Conservation (phyloP, 176 grass and related monocot species). For the Cocos nucifera region DNA sequence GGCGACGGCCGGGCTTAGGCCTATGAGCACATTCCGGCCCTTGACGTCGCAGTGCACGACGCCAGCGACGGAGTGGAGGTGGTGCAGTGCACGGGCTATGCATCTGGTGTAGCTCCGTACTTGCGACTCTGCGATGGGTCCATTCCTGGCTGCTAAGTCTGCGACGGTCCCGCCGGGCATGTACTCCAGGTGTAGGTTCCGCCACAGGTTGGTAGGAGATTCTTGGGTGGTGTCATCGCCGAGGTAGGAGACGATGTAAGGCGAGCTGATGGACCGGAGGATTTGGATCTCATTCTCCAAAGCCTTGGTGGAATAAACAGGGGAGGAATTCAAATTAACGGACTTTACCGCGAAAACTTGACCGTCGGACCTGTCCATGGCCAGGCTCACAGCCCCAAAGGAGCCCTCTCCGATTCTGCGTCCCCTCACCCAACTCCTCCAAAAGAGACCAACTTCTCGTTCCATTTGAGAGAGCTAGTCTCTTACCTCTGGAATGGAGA, state of each 20-base stretch:
- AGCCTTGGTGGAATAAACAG: conserved; percentile 28
- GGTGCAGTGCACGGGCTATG: conserved; percentile 46
- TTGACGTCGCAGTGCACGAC: conserved; percentile 90
- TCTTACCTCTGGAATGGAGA: neutral
- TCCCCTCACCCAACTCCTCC: conserved; percentile 49
- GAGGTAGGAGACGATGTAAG: conserved; percentile 65
- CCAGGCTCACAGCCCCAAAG: conserved; percentile 64
- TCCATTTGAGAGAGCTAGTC: too few species aligned
- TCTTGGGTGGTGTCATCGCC: conserved; percentile 36
- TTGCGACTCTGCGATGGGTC: conserved; percentile 32
- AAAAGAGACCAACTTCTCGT: too few species aligned
- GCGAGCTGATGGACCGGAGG: conserved; percentile 47
- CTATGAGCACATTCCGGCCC: conserved; percentile 63
- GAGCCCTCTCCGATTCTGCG: conserved; percentile 64
- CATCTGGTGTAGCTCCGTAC: conserved; percentile 31
- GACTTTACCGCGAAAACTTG: conserved; percentile 77
- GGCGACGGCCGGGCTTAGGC: conserved; percentile 2
- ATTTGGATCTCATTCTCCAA: conserved; percentile 82
- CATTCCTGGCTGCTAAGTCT: conserved; percentile 22
- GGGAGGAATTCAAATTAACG: conserved; percentile 21
- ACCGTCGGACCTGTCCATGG: conserved; percentile 34
- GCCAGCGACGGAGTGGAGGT: conserved; percentile 59
- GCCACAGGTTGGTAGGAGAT: neutral
- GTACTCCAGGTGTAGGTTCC: conserved; percentile 83
- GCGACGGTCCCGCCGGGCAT: conserved; percentile 46